Evolutionary conservation across 179 eudicot genomes (phyloP).

Genomic region (Silene noctiflora): DNA sequence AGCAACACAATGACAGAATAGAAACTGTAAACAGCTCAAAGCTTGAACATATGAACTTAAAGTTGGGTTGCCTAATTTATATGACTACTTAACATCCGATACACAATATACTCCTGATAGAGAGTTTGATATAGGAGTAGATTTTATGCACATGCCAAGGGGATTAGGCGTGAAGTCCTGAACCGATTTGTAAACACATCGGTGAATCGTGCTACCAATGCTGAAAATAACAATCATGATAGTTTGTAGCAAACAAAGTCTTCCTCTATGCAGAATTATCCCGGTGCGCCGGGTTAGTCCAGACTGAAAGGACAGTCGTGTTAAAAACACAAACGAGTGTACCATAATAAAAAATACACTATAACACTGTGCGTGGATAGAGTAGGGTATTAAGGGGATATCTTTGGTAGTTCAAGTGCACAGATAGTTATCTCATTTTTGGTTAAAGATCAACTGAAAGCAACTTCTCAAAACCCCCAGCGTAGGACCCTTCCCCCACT

Average conservation of each 20-base stretch:
- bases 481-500: background rate
- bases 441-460: background rate
- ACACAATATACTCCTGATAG: background rate
- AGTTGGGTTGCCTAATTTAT: too few relatives aligned
- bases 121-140: background rate
- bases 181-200: background rate
- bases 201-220: background rate
- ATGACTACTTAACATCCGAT: background rate
- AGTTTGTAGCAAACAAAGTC: too few relatives aligned
- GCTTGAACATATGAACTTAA: background rate
- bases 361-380: too few relatives aligned
- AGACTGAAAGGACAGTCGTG: too few relatives aligned
- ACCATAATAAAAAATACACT: too few relatives aligned
- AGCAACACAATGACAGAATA: background rate
- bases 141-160: background rate
- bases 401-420: too few relatives aligned
- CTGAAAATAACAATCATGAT: too few relatives aligned
- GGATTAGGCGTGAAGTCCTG: background rate
- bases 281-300: too few relatives aligned
- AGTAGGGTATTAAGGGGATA: too few relatives aligned
- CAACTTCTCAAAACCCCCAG: background rate
- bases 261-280: too few relatives aligned
- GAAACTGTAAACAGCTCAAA: background rate
- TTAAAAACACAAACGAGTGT: background rate
- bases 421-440: too few relatives aligned